Base-by-base conservation (phyloP, 2,329 filamentous ascomycete species). In the Rutstroemia sp. region DNA sequence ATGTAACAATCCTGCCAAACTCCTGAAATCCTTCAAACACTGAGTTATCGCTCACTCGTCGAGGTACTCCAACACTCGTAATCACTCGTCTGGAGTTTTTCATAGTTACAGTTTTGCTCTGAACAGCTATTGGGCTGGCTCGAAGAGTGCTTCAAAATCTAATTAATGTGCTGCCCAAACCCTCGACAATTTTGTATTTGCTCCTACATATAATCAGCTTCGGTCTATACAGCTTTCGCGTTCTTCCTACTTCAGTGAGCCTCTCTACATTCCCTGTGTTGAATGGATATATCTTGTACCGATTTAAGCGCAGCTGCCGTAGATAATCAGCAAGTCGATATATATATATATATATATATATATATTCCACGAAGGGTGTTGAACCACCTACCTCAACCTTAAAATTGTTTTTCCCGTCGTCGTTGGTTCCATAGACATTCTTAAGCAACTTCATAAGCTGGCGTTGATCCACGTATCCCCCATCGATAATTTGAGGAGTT, bases 371-470 rank as follows among this genome's bases (percentile, higher is more conserved):
- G 3, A 3, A 12, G 10, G 25, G 23, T 25, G n/a, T 8, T 3
- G 2, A 21, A 27, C 4, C 25, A 21, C n/a, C 7, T 51, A 63
- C 62, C 55, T 63, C 61, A 19, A 64, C 61, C 5, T 57, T 52
- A 39, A 64, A 64, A 21, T 62, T 63, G 36, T 63, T 63, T 23
- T 61, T 57, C 1, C 62, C 62, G 17, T 60, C 61, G 10, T 60
- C 60, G 10, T 56, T 57, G 12, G 45, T 60, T 8, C 62, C 62
- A 39, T 64, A 64, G 6, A 62, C 56, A 21, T 57, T 39, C 25
- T 58, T 56, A 2, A 64, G 52, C 7, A 64, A 54, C 8, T 19
- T 38, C 16, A 64, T 57, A 2, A 64, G 49, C 45, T 58, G 63
- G n/a, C 46, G 23, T 34, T 61, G 62, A 48, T 64, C 61, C 3